Conservation (phyloP, 257 asterid genomes). For the Pogostemon cablin region DNA sequence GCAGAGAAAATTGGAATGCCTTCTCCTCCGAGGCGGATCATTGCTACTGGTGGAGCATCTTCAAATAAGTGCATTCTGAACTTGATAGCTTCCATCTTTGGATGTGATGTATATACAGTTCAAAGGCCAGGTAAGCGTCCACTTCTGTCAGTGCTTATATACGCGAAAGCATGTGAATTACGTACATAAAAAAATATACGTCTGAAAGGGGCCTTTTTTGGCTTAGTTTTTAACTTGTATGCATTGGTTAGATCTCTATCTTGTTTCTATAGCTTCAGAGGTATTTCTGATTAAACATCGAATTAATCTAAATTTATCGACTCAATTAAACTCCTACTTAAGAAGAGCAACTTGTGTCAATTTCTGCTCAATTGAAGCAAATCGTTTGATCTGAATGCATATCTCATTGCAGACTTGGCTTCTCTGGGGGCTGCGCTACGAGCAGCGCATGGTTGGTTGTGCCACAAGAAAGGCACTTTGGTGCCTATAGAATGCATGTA, state of each 20-base stretch:
- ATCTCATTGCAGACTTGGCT: conserved; percentile 63
- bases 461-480: conserved; percentile 60
- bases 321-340: no score
- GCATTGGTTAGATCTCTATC: no score
- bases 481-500: conserved; percentile 69
- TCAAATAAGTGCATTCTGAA: conserved; percentile 61
- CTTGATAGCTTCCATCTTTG: conserved; percentile 73
- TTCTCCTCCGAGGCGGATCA: conserved; percentile 84
- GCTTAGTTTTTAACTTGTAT: no score
- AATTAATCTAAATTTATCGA: not conserved
- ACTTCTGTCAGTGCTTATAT: no score
- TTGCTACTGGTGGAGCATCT: conserved; percentile 99
- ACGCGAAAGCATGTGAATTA: no score
- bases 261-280: no score
- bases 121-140: conserved; percentile 68
- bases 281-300: not conserved
- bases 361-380: no score
- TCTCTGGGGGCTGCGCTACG: conserved; percentile 90
- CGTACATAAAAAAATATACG: no score
- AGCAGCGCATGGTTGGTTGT: conserved; percentile 96
- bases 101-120: conserved; percentile 70
- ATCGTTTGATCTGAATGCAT: no score
- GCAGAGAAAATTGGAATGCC: conserved; percentile 94
- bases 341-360: no score
- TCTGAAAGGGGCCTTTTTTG: no score